Evolutionary conservation across 75 land plant species (phyloP).

Genomic region (Selaginella moellendorffii): DNA sequence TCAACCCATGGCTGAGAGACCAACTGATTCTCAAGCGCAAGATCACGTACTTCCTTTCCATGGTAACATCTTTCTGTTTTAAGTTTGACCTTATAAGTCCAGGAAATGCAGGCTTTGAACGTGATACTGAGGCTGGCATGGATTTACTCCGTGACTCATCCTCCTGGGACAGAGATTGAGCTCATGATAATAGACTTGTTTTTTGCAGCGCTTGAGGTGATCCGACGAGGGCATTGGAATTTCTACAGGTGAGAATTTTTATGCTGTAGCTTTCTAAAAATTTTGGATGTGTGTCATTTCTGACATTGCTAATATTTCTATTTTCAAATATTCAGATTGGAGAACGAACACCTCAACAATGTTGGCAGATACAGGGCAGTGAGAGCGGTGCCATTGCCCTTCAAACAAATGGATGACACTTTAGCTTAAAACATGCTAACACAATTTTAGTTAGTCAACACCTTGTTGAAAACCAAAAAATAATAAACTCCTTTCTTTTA

Average conservation of each 20-base stretch:
- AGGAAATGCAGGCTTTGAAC: constrained; percentile 17
- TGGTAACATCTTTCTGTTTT: constrained; percentile 18
- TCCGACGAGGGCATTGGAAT: constrained; percentile 22
- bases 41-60: constrained; percentile 16
- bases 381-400: constrained; percentile 4
- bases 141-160: constrained; percentile 20
- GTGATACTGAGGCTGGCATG: constrained; percentile 21
- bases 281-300: too few species aligned
- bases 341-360: constrained; percentile 9
- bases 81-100: neutral
- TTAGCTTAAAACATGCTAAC: too few species aligned
- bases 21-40: constrained; percentile 20
- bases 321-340: too few species aligned
- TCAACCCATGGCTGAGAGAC: constrained; percentile 28
- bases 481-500: too few species aligned
- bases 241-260: constrained; percentile 13
- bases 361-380: constrained; percentile 8
- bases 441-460: too few species aligned
- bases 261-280: neutral
- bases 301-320: too few species aligned
- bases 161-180: constrained; percentile 14
- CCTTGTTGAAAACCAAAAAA: too few species aligned
- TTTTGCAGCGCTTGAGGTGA: constrained; percentile 15
- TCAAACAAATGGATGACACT: neutral
- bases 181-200: neutral